These are phyloP conservation scores for Nasturtium officinale DNA, from an alignment of 345 rosid genomes.

Conservation along the genomic window DNA sequence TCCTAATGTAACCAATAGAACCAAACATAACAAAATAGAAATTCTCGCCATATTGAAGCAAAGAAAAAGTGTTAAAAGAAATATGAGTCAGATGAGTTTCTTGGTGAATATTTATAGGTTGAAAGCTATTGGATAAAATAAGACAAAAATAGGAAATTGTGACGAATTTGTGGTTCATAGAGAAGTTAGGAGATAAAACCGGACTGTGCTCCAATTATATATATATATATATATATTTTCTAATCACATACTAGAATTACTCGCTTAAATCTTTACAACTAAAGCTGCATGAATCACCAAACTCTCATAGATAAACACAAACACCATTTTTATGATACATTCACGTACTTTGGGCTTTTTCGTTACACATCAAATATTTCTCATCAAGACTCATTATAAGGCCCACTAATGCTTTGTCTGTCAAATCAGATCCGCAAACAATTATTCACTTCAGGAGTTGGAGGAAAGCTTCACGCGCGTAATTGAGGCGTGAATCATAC, in stretches of 20 bases:
- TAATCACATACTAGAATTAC: not conserved
- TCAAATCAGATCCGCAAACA: not conserved
- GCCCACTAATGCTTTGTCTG: not conserved
- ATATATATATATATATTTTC: not conserved
- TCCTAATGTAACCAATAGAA: slow-evolving; percentile 41
- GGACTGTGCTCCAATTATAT: slow-evolving; percentile 13
- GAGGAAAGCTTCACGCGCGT: not conserved
- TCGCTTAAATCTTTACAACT: not conserved
- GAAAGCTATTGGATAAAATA: slow-evolving; percentile 15
- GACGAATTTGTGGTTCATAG: slow-evolving; percentile 35
- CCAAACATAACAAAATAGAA: slow-evolving; percentile 31
- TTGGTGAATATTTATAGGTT: slow-evolving; percentile 32
- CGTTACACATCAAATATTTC: not conserved
- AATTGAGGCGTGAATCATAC: not conserved
- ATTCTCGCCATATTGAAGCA: slow-evolving; percentile 37
- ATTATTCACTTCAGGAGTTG: not conserved
- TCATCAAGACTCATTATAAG: not conserved
- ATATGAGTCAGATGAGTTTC: slow-evolving; percentile 15
- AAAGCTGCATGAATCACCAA: slow-evolving; percentile 35
- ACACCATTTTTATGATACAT: not conserved
- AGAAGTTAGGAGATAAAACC: slow-evolving; percentile 36
- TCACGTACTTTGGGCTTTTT: slow-evolving; percentile 1
- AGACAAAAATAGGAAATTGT: slow-evolving; percentile 29
- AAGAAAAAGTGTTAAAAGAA: not conserved
- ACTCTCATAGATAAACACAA: slow-evolving; percentile 6